Evolutionary conservation across 169 alveolate genomes (phyloP).

Genomic region (Cyclospora cayetanensis): DNA sequence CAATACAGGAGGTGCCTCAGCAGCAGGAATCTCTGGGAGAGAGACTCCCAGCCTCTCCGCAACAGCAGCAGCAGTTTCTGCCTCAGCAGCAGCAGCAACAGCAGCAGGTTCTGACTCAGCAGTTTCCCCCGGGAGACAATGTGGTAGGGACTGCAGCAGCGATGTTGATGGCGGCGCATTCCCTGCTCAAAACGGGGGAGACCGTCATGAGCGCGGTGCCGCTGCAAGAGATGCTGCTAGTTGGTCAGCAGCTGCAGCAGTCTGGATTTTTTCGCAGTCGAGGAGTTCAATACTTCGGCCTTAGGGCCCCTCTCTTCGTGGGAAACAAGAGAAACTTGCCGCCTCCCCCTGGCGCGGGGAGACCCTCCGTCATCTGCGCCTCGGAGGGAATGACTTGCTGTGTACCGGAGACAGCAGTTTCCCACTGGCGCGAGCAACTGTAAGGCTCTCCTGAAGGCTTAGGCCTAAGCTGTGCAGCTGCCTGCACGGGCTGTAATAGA

Average conservation of each 20-base stretch:
- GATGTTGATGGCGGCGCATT: slow-evolving; percentile 14
- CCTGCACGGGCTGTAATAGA: neutral
- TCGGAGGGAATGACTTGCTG: slow-evolving; percentile 79
- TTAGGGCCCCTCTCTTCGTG: neutral
- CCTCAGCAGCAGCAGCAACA: neutral
- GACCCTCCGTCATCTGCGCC: slow-evolving; percentile 76
- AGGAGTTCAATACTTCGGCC: slow-evolving; percentile 30
- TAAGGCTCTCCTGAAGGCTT: slow-evolving; percentile 41
- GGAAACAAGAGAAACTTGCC: slow-evolving; percentile 72
- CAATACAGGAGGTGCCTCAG: neutral
- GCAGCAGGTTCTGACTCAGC: too few relatives aligned
- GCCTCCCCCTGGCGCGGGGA: slow-evolving; percentile 78
- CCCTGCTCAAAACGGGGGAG: slow-evolving; percentile 29
- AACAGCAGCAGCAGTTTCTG: neutral
- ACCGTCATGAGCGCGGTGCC: slow-evolving; percentile 52
- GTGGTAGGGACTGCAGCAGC: slow-evolving; percentile 6
- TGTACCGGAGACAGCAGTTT: slow-evolving; percentile 77
- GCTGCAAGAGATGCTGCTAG: slow-evolving; percentile 36
- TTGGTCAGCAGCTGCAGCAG: slow-evolving; percentile 47
- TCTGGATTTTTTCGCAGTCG: slow-evolving; percentile 55
- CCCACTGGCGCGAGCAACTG: slow-evolving; percentile 75
- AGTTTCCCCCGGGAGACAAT: too few relatives aligned
- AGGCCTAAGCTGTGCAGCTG: neutral
- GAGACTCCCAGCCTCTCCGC: neutral
- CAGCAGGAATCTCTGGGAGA: neutral